Percentiles rank a stretch among this genome's conserved stretches.
These are phyloP conservation scores for Sideroxylon spinosum DNA, from an alignment of 179 eudicot genomes.

Conservation along the genomic window DNA sequence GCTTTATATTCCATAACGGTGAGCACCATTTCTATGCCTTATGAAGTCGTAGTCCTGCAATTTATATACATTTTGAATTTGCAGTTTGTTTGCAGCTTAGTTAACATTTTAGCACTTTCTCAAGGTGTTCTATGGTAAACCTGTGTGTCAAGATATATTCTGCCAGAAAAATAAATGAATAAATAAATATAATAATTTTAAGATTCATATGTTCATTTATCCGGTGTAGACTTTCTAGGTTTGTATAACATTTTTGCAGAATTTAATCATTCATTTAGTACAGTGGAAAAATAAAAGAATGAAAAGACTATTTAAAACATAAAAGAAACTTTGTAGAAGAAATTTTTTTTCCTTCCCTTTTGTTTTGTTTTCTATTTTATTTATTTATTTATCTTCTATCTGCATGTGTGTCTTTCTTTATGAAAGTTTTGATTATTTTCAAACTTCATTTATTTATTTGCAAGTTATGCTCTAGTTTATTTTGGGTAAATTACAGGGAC, in stretches of 20 bases:
- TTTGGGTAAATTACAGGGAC: too few species aligned
- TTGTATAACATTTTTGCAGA: background rate
- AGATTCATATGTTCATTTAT: constrained; percentile 4
- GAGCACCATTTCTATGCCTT: constrained; percentile 20
- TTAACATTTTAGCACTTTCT: background rate
- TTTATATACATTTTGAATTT: background rate
- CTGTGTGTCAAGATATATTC: background rate
- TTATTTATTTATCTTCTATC: too few species aligned
- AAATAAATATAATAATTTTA: background rate
- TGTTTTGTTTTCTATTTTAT: too few species aligned
- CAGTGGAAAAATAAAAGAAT: too few species aligned
- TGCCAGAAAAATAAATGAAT: background rate
- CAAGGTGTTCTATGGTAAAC: background rate
- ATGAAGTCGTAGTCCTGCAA: background rate
- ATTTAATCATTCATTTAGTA: background rate
- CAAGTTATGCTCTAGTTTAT: too few species aligned
- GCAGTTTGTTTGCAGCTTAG: background rate
- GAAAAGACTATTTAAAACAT: too few species aligned
- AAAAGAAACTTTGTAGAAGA: too few species aligned
- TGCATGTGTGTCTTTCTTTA: too few species aligned
- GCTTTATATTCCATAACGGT: constrained; percentile 97
- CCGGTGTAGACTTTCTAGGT: background rate
- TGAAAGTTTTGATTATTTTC: too few species aligned
- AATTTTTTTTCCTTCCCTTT: too few species aligned
- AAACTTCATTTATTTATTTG: too few species aligned